These are phyloP conservation scores for Massarina eburnea DNA, from an alignment of 2,329 filamentous ascomycete species.

Conservation along the genomic window DNA sequence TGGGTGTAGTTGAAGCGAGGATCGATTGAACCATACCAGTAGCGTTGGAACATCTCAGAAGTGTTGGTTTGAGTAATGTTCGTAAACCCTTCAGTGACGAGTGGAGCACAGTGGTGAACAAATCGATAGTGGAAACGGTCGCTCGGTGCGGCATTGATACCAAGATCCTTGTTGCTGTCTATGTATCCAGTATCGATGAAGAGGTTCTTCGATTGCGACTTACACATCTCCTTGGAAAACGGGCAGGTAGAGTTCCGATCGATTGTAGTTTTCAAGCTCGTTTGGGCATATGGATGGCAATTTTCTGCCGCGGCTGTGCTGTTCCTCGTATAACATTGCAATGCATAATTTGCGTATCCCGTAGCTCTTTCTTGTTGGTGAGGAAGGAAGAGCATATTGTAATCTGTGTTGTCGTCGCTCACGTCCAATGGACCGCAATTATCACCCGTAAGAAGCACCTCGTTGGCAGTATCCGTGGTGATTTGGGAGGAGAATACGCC, in stretches of 20 bases:
- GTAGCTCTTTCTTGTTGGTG: constrained; percentile 12
- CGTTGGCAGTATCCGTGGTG: constrained; percentile 35
- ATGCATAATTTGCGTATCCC: constrained; percentile 18
- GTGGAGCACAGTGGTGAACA: constrained; percentile 23
- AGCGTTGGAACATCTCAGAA: constrained; percentile 6
- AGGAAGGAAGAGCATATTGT: constrained; percentile 9
- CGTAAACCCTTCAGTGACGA: constrained; percentile 18
- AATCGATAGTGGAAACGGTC: constrained; percentile 21
- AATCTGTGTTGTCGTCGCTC: constrained; percentile 1
- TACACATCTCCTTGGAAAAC: constrained; percentile 20
- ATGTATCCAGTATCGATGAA: constrained; percentile 25
- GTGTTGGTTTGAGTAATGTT: constrained; percentile 4
- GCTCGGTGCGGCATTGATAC: constrained; percentile 23
- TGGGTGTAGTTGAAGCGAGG: constrained; percentile 3
- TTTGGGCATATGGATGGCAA: constrained; percentile 20
- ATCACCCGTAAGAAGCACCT: constrained; percentile 31
- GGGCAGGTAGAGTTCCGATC: constrained; percentile 18
- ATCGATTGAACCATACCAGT: constrained; percentile 9
- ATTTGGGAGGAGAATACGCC: constrained; percentile 41
- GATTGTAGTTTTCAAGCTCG: constrained; percentile 10
- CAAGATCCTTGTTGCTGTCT: constrained; percentile 23
- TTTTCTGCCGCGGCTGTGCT: constrained; percentile 9
- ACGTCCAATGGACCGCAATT: constrained; percentile 12
- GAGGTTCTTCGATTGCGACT: constrained; percentile 12
- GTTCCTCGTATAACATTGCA: constrained; percentile 19